Base-by-base conservation (phyloP, 306 rosid genomes). In the cucumber (Cucumis sativus) region DNA sequence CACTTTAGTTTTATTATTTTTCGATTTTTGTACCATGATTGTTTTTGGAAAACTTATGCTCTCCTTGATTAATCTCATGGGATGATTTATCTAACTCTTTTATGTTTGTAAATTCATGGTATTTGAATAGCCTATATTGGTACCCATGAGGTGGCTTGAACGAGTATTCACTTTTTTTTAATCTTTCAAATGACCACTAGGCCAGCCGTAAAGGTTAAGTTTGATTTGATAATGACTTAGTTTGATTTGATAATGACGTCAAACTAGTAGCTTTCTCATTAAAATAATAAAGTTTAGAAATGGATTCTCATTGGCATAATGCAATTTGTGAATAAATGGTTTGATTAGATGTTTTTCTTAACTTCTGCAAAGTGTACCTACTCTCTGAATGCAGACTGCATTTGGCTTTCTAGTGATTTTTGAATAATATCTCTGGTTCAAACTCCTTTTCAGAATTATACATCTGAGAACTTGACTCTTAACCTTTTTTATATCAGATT, bases 401-500 rank as follows among this genome's bases (percentile, higher is more conserved):
- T 70, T 70, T 70, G 25, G 39, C 8, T 25, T 72, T 47, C 5
- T 72, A 15, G 43, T 51, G 76, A 49, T 72, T 15, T 72, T 8
- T 51, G 8, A 72, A 72, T 15, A 7, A 11, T 45, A 23, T 51
- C 21, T 71, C 59, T 0, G 14, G 60, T 25, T 71, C 74, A 68
- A 68, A 21, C 23, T 41, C 55, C n/a, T 11, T 40, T 43, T 43
- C 54, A 21, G 18, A 71, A 71, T 21, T 25, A 45, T 71, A 15
- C 23, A 23, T 28, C 58, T 72, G 23, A 71, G 35, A 70, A 71
- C 84, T 61, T 33, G 47, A 57, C 25, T 28, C 40, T 71, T 64
- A 39, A 25, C 78, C 15, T 80, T 15, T 80, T 80, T 71, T 51
- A 75, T 74, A 83, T 76, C 91, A 95, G 99, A 93, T 95, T 78